These are phyloP conservation scores for Saturnispora kantuleensis DNA, from an alignment of 805 yeast species.

Conservation along the genomic window DNA sequence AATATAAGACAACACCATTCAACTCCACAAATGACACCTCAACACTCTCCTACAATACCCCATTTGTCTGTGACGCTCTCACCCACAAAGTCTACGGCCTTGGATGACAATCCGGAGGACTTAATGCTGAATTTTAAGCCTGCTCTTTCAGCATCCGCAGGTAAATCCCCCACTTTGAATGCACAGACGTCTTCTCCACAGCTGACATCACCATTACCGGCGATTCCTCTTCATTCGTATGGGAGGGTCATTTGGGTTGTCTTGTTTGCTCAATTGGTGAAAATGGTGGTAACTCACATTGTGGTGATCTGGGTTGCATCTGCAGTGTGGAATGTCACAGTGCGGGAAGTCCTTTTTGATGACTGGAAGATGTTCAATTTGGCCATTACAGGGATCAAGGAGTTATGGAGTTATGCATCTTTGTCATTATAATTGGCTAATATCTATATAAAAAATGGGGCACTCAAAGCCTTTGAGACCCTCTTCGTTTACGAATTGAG, in stretches of 20 bases:
- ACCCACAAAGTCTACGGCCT: background rate
- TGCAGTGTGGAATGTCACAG: slow-evolving; percentile 14
- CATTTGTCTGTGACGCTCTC: background rate
- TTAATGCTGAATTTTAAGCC: slow-evolving; percentile 1
- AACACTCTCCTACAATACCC: background rate
- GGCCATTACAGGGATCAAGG: slow-evolving; percentile 15
- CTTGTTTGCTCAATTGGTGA: slow-evolving; percentile 16
- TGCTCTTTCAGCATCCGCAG: too few species aligned
- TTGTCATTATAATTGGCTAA: background rate
- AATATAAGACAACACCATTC: slow-evolving; percentile 1
- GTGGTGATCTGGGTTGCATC: slow-evolving; percentile 17
- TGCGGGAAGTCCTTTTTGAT: slow-evolving; percentile 17
- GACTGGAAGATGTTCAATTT: slow-evolving; percentile 21
- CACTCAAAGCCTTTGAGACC: too few species aligned
- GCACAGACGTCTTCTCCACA: background rate
- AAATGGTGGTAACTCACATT: slow-evolving; percentile 16
- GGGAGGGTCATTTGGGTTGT: slow-evolving; percentile 23
- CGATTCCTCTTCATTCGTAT: slow-evolving; percentile 11
- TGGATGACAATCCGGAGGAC: background rate
- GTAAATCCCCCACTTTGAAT: too few species aligned
- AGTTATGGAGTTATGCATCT: slow-evolving; percentile 12
- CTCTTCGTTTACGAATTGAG: background rate
- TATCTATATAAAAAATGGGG: background rate
- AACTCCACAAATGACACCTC: background rate
- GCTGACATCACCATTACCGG: background rate